Evolutionary conservation across 208 protist genomes (phyloP).

Genomic region (Porcisia deanei): DNA sequence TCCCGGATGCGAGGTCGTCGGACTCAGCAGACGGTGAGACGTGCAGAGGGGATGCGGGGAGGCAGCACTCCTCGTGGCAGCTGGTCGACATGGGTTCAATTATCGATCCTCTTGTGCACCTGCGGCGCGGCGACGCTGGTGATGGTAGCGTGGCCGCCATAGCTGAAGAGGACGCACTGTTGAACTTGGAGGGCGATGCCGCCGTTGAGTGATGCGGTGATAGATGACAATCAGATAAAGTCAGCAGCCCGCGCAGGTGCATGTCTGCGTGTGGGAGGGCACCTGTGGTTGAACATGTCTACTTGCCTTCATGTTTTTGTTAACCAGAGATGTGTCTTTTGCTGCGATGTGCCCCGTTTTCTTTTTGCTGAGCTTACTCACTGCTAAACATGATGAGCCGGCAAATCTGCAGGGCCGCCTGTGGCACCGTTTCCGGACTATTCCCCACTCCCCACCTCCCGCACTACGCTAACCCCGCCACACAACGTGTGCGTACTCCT

Average conservation of each 20-base stretch:
- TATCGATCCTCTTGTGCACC: conserved; percentile 28
- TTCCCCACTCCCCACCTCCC: background rate
- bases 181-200: background rate
- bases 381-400: background rate
- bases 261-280: background rate
- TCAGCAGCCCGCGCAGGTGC: background rate
- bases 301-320: background rate
- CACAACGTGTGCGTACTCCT: background rate
- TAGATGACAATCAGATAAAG: background rate
- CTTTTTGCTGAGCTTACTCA: background rate
- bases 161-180: background rate
- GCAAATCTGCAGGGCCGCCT: background rate
- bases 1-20: background rate
- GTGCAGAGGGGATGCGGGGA: background rate
- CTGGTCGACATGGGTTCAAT: conserved; percentile 37
- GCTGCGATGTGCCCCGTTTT: too few relatives aligned
- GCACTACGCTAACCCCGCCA: background rate
- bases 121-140: background rate
- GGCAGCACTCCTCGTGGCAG: conserved; percentile 15
- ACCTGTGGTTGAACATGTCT: too few relatives aligned
- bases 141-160: background rate
- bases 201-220: background rate
- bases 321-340: too few relatives aligned
- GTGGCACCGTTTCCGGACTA: background rate
- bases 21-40: background rate